phyloP scores from a whole-genome alignment of 768 basidiomycete species.

The Leccinum barrowsii region DNA sequence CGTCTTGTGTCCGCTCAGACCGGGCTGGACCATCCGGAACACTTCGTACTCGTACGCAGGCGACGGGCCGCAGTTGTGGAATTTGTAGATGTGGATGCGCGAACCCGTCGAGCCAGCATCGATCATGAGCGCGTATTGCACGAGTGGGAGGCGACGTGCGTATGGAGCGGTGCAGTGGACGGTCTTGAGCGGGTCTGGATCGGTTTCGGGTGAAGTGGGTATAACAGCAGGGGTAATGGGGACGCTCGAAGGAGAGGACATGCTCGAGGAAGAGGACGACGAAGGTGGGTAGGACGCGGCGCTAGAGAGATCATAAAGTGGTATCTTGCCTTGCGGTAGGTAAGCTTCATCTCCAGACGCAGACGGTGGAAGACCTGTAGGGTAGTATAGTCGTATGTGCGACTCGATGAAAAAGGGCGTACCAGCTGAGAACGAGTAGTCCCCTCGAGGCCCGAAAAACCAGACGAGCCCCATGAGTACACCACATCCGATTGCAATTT shows the following conservation, averaged over 20 bases:
- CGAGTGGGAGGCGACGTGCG: slow-evolving; percentile 48
- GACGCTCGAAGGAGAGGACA: slow-evolving; percentile 1
- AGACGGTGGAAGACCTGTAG: slow-evolving; percentile 15
- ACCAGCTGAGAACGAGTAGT: slow-evolving; percentile 17
- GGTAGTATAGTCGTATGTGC: not conserved
- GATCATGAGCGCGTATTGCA: slow-evolving; percentile 95
- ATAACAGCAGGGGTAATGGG: not conserved
- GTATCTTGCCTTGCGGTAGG: slow-evolving; percentile 18
- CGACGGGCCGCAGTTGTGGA: slow-evolving; percentile 80
- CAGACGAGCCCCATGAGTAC: slow-evolving; percentile 60
- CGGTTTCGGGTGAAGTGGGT: slow-evolving; percentile 63
- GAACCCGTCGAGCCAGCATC: slow-evolving; percentile 98
- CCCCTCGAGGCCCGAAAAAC: slow-evolving; percentile 53
- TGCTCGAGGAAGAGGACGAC: not conserved
- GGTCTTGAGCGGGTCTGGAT: slow-evolving; percentile 71
- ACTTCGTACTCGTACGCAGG: slow-evolving; percentile 90
- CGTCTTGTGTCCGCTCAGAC: slow-evolving; percentile 56
- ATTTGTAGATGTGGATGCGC: slow-evolving; percentile 97
- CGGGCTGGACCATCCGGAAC: slow-evolving; percentile 79
- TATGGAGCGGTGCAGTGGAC: slow-evolving; percentile 64
- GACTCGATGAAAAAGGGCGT: slow-evolving; percentile 1
- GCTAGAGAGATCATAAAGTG: not conserved
- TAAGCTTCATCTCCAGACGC: slow-evolving; percentile 23
- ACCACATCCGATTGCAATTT: slow-evolving; percentile 56
- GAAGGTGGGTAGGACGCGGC: not conserved